Conservation (phyloP, 2,329 filamentous ascomycete species). For the Sporothrix dimorphospora region DNA sequence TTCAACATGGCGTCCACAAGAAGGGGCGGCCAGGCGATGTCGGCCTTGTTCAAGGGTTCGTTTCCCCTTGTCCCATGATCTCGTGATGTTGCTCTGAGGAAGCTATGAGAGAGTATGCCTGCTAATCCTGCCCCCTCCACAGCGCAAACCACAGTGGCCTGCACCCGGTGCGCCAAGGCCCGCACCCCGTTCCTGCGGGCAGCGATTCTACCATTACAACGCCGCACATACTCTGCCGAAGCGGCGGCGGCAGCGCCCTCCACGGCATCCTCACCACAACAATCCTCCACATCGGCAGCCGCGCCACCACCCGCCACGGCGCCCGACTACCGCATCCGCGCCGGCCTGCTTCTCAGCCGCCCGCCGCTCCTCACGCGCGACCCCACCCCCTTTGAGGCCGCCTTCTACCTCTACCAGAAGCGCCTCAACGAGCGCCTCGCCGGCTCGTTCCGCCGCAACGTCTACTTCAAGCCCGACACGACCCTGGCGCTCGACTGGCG, state of each 20-base stretch:
- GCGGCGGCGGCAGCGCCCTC: not conserved
- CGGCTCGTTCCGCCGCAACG: conserved; percentile 83
- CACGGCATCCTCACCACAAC: conserved; percentile 10
- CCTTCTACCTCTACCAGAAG: conserved; percentile 96
- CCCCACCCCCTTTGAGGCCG: conserved; percentile 84
- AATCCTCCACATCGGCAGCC: conserved; percentile 35
- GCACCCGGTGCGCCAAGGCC: conserved; percentile 41
- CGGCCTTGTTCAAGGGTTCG: conserved; percentile 55
- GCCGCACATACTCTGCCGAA: conserved; percentile 23
- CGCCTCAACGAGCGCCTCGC: conserved; percentile 91
- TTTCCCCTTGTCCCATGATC: not conserved
- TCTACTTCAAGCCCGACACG: conserved; percentile 94
- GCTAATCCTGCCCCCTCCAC: not conserved
- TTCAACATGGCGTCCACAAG: conserved; percentile 58
- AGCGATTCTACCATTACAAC: conserved; percentile 20
- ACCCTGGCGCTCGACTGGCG: conserved; percentile 87
- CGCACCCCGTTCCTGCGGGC: conserved; percentile 16
- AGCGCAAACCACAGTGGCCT: conserved; percentile 34
- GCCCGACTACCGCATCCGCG: conserved; percentile 53
- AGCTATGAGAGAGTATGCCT: not conserved
- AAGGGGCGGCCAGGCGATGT: conserved; percentile 57
- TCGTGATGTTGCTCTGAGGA: conserved; percentile 5
- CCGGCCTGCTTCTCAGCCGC: conserved; percentile 82
- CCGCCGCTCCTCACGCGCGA: conserved; percentile 84
- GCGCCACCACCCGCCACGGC: conserved; percentile 39